Base-by-base conservation (phyloP, 2,329 filamentous ascomycete genomes). In the Sarocladium oryzae region DNA sequence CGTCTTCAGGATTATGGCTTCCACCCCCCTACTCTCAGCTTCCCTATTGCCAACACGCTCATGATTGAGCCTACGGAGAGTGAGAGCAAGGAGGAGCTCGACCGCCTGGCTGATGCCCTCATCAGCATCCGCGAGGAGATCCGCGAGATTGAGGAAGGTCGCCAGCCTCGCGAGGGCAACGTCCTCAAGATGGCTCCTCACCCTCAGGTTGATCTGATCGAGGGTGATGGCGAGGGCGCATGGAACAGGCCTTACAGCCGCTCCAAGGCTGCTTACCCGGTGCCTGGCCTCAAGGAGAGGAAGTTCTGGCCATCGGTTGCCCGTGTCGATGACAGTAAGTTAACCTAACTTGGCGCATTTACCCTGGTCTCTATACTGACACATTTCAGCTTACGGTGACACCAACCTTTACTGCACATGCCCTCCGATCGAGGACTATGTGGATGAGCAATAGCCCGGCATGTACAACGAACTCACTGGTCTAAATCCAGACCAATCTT, bases 11-110 rank as follows among this genome's bases (percentile, higher is more conserved):
- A 97, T 66, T 97, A 95, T 66, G 92, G 92, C 37, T 97, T 97
- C 81, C 92, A 97, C 69, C 88, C 91, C 1, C 92, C 92, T 0
- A 97, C 92, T 50, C 96, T 97, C 92, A 90, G 85, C 66, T 96
- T 89, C 88, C 92, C 92, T 1, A 90, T 97, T 2, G 81, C 89
- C 50, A 95, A 95, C 71, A 96, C 92, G 1, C 81, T 97, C 40
- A 97, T 97, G 92, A 95, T 97, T 58, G 92, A 97, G 74, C 92
- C 92, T 2, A 97, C 92, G 0, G 92, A 96, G 72, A 91, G 86
- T 13, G 92, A 97, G 75, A 88, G 82, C 69, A 91, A 93, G 67
- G 86, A 86, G 56, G 92, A 97, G 74, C 81, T 97, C 2, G 92
- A 96, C 68, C 85, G 92, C 20, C 96, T 96, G 75, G 88, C 90